Evolutionary conservation across 148 eudicot species (phyloP).

Genomic region (Cornus controversa): DNA sequence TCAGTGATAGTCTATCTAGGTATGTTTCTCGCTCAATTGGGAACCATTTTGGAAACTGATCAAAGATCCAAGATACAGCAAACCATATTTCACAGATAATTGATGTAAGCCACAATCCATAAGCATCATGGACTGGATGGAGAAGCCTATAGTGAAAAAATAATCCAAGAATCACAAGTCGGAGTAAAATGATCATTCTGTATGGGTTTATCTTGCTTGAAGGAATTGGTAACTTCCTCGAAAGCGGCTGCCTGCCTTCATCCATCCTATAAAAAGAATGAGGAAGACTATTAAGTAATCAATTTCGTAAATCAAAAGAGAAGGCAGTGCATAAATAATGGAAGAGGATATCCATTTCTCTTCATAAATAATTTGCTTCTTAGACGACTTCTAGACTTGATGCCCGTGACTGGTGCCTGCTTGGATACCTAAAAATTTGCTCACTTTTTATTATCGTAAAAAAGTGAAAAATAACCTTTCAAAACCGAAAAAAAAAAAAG

Average conservation of each 20-base stretch:
- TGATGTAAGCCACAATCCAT: slow-evolving; percentile 86
- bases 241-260: slow-evolving; percentile 97
- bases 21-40: slow-evolving; percentile 95
- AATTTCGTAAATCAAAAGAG: neutral
- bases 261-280: slow-evolving; percentile 66
- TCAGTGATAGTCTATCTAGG: slow-evolving; percentile 83
- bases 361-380: too few species aligned
- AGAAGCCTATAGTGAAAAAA: slow-evolving; percentile 86
- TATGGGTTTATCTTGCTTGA: slow-evolving; percentile 98
- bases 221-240: slow-evolving; percentile 85
- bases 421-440: too few species aligned
- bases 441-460: too few species aligned
- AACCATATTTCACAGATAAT: slow-evolving; percentile 98
- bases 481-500: too few species aligned
- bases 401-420: too few species aligned
- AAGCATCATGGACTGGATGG: slow-evolving; percentile 93
- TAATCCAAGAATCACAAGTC: slow-evolving; percentile 72
- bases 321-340: neutral
- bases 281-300: neutral
- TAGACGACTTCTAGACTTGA: too few species aligned
- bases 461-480: too few species aligned
- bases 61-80: slow-evolving; percentile 91
- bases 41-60: slow-evolving; percentile 93
- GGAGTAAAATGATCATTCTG: slow-evolving; percentile 72
- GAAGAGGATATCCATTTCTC: too few species aligned